Base-by-base conservation (phyloP, 208 protist species). In the Herpetomonas samuelpessoai region DNA sequence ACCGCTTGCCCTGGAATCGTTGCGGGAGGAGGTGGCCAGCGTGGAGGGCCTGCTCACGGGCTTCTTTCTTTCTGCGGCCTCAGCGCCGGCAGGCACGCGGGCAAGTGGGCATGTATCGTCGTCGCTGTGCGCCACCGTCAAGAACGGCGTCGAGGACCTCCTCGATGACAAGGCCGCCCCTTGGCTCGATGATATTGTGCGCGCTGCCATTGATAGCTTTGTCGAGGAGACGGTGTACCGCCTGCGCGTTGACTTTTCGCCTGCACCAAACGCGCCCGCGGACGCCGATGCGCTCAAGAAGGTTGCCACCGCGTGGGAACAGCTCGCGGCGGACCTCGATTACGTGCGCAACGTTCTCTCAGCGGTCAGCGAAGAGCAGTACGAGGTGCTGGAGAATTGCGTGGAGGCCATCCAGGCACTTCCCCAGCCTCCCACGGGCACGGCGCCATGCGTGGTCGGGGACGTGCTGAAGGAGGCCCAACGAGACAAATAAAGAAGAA, bases 271-370 rank as follows among this genome's bases (percentile, higher is more conserved):
- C 29, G 57, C 62, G 16, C 25, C 30, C 48, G n/a, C 44, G 46
- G 19, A 28, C 0, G 22, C 12, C 1, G 55, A 52, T 50, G 56
- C 27, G 41, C 24, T 47, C 1, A 38, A 10, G 9, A 24, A 19
- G 28, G 53, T 65, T 14, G 29, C 12, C 18, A 2, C 29, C 28
- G 29, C 39, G 31, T 55, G 45, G 47, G 69, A 88, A 59, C 88
- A 88, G 64, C 70, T 94, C 3, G 57, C 62, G 2, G 74, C 72
- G 2, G 88, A 94, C 46, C 50, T 94, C 14, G 76, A 79, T 19
- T 91, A 94, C 62, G 28, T 94, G 28, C 71, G 68, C 39, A 90
- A 86, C 57, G 74, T 94, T 24, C 61, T 94, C 16, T 73, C 76
- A 10, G 88, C 84, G 3, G 88, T 94, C 21, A 91, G 82, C 30